Base-by-base conservation (phyloP, 2,329 filamentous ascomycete species). In the Nothophaeocryptopus gaeumannii region DNA sequence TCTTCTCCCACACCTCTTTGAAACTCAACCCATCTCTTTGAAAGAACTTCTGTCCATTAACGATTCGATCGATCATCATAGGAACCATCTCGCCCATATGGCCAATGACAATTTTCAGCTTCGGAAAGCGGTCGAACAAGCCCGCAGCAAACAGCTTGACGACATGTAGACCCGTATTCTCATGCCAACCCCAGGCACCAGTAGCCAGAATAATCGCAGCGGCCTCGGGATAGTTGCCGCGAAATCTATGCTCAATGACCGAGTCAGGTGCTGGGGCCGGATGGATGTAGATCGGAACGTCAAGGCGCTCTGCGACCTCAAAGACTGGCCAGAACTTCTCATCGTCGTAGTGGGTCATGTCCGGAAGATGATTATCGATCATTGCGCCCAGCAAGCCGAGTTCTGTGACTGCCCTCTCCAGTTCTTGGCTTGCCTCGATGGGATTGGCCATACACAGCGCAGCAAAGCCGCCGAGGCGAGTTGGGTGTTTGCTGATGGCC, bases 11-110 rank as follows among this genome's bases (percentile, higher is more conserved):
- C 11, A 65, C 60, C 15, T 39, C 65, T 15, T 61, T 55, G 36
- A 81, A 71, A 1, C n/a, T 39, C 13, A 16, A 8, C 5, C n/a
- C 44, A 8, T 63, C 54, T 2, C 69, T 51, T 51, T 64, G 35
- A 48, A 60, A 57, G 63, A 63, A 70, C 5, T 34, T 30, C 12
- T 35, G 32, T 5, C 51, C 50, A 10, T 64, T 42, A 14, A 42
- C 51, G 13, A 64, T 71, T 1, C 78, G 69, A 39, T 80, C 72
- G 10, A 82, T 64, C 67, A 77, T 73, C 53, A 76, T 81, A 0
- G 80, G 78, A 1, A 83, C 13, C 69, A 78, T 72, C 64, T 80
- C 77, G 7, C 77, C 77, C 70, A 78, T 75, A 59, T 79, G 77
- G 0, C 77, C 77, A 34, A 80, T 64, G 1, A 81, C 63, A 32